A percentile compares a stretch with the other conserved stretches of the same genome.
phyloP scores from a whole-genome alignment of 768 basidiomycete species.

The Gautieria morchelliformis region DNA sequence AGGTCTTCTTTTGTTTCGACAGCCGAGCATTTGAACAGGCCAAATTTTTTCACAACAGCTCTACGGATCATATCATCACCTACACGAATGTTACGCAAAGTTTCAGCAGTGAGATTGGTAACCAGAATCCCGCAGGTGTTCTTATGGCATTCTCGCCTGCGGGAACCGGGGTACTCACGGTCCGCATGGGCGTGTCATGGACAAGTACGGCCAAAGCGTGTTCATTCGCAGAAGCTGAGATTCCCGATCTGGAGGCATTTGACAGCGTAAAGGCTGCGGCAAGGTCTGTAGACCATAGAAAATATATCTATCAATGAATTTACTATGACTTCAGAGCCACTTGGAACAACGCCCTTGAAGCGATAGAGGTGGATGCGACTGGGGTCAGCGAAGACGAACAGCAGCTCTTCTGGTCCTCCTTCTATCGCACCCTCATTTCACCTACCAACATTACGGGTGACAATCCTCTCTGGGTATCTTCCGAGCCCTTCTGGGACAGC shows the following conservation, averaged over 20 bases:
- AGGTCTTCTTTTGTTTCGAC: conserved; percentile 12
- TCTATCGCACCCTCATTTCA: conserved; percentile 17
- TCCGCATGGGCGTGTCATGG: conserved; percentile 14
- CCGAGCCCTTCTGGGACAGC: conserved; percentile 18
- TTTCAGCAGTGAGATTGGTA: neutral
- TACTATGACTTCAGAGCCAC: neutral
- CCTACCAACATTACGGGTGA: conserved; percentile 20
- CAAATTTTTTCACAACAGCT: neutral
- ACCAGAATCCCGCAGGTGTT: conserved; percentile 1
- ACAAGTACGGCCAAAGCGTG: conserved; percentile 10
- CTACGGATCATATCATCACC: neutral
- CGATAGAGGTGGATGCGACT: conserved; percentile 9
- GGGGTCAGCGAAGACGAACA: conserved; percentile 9
- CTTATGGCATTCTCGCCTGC: conserved; percentile 3
- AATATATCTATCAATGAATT: neutral
- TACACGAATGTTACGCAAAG: neutral
- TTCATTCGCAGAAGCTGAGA: conserved; percentile 11
- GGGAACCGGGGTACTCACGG: neutral
- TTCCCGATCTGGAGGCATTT: conserved; percentile 8
- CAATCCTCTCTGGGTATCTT: conserved; percentile 18
- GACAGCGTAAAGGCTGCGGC: conserved; percentile 6
- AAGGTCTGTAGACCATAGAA: neutral
- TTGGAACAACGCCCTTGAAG: conserved; percentile 8
- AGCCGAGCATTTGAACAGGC: conserved; percentile 1
- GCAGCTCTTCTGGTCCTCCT: conserved; percentile 10